Percentiles rank a stretch among this genome's conserved stretches.
phyloP scores from a whole-genome alignment of 2,329 filamentous ascomycete genomes.

The Fusarium euwallaceae region DNA sequence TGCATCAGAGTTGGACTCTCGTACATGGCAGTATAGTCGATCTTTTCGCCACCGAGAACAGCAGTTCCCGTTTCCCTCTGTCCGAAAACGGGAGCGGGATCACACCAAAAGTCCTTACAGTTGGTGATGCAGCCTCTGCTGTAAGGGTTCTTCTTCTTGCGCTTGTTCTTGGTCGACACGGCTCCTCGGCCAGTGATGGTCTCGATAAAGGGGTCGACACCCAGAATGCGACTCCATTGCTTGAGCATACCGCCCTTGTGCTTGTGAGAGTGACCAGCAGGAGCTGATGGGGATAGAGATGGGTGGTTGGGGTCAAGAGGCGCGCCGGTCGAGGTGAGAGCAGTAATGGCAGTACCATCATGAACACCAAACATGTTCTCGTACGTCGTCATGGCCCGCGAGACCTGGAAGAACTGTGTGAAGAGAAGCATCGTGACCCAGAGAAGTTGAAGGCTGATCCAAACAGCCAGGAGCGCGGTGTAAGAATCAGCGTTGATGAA shows the following conservation, averaged over 20 bases:
- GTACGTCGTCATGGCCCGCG: constrained; percentile 93
- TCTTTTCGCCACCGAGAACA: constrained; percentile 79
- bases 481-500: constrained; percentile 86
- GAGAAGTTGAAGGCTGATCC: constrained; percentile 86
- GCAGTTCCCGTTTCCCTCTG: constrained; percentile 80
- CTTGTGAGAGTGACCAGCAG: constrained; percentile 62
- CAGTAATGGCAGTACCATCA: constrained; percentile 71
- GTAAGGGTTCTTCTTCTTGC: constrained; percentile 82
- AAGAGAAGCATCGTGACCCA: constrained; percentile 98
- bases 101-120: constrained; percentile 97
- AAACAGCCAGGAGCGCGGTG: constrained; percentile 82
- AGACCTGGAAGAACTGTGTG: constrained; percentile 93
- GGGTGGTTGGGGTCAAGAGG: constrained; percentile 77
- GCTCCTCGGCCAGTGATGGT: constrained; percentile 89
- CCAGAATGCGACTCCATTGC: constrained; percentile 86
- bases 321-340: constrained; percentile 82
- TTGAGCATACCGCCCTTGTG: constrained; percentile 77
- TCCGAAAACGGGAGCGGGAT: constrained; percentile 85
- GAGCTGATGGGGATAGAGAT: constrained; percentile 66
- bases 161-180: constrained; percentile 67
- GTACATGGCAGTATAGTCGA: constrained; percentile 93
- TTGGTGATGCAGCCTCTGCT: constrained; percentile 87
- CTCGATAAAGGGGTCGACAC: constrained; percentile 93
- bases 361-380: constrained; percentile 93
- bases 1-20: constrained; percentile 81